Conservation (phyloP, 106 monocot species). For the Acanthochlamys bracteata region DNA sequence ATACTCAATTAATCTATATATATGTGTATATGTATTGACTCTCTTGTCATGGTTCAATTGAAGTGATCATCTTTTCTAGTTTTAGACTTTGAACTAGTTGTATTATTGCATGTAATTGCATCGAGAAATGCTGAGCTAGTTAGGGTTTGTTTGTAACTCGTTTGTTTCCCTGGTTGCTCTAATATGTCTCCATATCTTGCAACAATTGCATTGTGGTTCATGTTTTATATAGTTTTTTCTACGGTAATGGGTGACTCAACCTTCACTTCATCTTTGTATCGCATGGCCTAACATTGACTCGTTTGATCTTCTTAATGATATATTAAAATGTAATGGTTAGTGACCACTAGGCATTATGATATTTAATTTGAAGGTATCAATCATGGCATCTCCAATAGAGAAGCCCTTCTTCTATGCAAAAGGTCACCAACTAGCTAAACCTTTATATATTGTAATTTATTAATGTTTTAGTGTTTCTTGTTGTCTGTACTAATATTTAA, state of each 20-base stretch:
- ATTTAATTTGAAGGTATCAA: conserved; percentile 15
- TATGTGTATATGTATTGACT: conserved; percentile 2
- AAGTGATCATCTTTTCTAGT: too few relatives aligned
- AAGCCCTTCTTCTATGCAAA: conserved; percentile 13
- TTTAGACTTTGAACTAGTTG: too few relatives aligned
- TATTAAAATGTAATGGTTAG: conserved; percentile 21
- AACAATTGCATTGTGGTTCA: too few relatives aligned
- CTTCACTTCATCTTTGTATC: conserved; percentile 19
- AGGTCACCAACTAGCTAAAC: neutral
- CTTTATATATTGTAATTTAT: neutral
- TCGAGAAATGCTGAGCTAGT: too few relatives aligned
- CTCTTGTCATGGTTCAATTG: too few relatives aligned
- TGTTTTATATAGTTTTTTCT: conserved; percentile 9
- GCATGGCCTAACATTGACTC: conserved; percentile 19
- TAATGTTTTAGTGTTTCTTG: conserved; percentile 29
- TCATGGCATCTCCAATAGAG: conserved; percentile 19
- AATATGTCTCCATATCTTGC: too few relatives aligned
- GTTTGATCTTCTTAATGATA: conserved; percentile 19
- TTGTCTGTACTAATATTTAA: conserved; percentile 43
- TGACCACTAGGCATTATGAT: conserved; percentile 13
- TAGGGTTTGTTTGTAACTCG: too few relatives aligned
- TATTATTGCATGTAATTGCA: conserved; percentile 26
- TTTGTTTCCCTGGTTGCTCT: too few relatives aligned
- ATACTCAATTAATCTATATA: conserved; percentile 6
- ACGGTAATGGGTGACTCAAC: conserved; percentile 22